These are phyloP conservation scores for Cinnamomum chago DNA, from an alignment of 164 flowering plant genomes.

Conservation along the genomic window DNA sequence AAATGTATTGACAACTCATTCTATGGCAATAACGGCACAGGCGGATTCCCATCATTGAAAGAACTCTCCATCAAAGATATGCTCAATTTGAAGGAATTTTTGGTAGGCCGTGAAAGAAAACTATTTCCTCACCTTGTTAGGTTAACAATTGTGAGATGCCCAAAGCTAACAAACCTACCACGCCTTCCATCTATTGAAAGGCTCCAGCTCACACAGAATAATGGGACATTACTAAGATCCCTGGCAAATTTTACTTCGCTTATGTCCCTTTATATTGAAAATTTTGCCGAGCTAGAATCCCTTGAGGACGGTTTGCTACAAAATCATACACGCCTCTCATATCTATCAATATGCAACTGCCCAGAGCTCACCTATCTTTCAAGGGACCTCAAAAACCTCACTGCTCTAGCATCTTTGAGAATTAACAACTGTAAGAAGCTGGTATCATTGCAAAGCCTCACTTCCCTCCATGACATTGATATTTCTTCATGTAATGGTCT, in stretches of 20 bases:
- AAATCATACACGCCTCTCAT: not conserved
- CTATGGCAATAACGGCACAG: not conserved
- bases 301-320: conserved; percentile 5
- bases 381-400: conserved; percentile 6
- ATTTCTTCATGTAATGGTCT: no score
- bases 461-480: not conserved
- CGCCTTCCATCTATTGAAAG: not conserved
- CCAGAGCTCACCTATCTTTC: conserved; percentile 4
- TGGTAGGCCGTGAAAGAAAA: not conserved
- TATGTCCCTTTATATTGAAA: not conserved
- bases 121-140: not conserved
- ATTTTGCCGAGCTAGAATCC: not conserved
- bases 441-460: not conserved
- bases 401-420: not conserved
- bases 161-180: not conserved
- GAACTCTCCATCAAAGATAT: not conserved
- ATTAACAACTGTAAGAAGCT: not conserved
- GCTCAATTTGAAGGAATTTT: conserved; percentile 2
- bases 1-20: not conserved
- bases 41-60: conserved; percentile 1
- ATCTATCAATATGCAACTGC: not conserved
- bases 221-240: not conserved
- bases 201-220: not conserved
- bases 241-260: not conserved
- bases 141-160: not conserved